phyloP scores from a whole-genome alignment of 805 yeast species.

The Yueomyces sinensis region DNA sequence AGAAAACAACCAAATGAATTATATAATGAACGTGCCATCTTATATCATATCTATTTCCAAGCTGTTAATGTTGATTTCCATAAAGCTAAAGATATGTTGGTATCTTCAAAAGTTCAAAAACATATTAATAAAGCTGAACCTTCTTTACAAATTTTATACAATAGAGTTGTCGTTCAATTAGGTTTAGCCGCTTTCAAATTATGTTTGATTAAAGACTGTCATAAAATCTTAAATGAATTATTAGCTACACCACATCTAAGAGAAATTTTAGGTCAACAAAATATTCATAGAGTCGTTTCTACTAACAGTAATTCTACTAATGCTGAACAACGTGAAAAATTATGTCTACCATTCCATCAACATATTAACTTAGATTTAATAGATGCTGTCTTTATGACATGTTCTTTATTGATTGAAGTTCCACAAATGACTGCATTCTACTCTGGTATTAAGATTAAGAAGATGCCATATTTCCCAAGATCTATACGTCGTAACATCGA shows the following conservation, averaged over 20 bases:
- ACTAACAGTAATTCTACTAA: conserved; percentile 21
- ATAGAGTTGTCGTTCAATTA: conserved; percentile 89
- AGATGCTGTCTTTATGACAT: conserved; percentile 86
- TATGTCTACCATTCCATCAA: conserved; percentile 93
- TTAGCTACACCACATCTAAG: conserved; percentile 75
- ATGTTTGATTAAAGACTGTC: conserved; percentile 76
- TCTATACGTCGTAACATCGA: conserved; percentile 87
- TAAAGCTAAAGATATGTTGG: conserved; percentile 78
- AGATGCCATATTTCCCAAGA: conserved; percentile 46
- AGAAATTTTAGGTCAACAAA: conserved; percentile 89
- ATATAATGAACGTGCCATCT: conserved; percentile 71
- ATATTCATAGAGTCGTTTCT: conserved; percentile 52
- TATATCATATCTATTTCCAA: conserved; percentile 77
- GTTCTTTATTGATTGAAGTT: conserved; percentile 79
- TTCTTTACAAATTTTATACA: conserved; percentile 78
- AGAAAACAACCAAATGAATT: conserved; percentile 53
- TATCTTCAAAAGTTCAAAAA: conserved; percentile 74
- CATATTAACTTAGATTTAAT: conserved; percentile 92
- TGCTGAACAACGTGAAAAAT: conserved; percentile 32
- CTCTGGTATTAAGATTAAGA: conserved; percentile 46
- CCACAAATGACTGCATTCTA: conserved; percentile 75
- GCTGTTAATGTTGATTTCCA: conserved; percentile 78
- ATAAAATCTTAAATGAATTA: conserved; percentile 76
- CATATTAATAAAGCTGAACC: conserved; percentile 78
- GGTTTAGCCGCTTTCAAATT: conserved; percentile 91